Conservation (phyloP, 2,329 filamentous ascomycete species). For the Septoria linicola region DNA sequence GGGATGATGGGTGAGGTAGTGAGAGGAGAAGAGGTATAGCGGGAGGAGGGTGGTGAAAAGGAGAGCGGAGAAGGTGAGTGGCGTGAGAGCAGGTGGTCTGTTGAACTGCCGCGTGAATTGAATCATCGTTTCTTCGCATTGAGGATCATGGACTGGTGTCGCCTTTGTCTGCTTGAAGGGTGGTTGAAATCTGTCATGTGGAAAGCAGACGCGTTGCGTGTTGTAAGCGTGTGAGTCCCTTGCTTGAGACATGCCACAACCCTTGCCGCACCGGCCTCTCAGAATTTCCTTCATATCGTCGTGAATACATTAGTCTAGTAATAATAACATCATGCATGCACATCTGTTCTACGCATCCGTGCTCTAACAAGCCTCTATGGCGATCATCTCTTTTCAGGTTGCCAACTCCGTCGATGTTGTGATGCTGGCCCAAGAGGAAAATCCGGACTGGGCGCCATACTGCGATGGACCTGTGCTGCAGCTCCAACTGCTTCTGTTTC, state of each 20-base stretch:
- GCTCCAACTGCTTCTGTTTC: slow-evolving; percentile 15
- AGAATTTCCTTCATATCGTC: no score
- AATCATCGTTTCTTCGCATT: neutral
- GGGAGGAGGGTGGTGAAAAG: slow-evolving; percentile 22
- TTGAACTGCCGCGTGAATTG: neutral
- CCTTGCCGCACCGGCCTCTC: no score
- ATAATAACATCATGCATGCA: no score
- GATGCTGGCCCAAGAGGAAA: neutral
- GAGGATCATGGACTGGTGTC: no score
- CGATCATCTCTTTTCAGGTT: neutral
- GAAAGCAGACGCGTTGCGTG: neutral
- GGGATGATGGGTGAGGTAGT: slow-evolving; percentile 22
- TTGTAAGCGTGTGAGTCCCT: neutral
- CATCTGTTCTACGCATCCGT: neutral
- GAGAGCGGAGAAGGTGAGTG: neutral
- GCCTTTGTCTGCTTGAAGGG: no score
- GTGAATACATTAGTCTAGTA: neutral
- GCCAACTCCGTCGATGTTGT: slow-evolving; percentile 16
- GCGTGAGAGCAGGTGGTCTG: neutral
- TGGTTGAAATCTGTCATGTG: no score
- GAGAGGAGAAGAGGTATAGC: slow-evolving; percentile 29
- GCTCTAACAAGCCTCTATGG: neutral
- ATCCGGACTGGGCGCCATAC: slow-evolving; percentile 7
- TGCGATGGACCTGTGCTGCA: slow-evolving; percentile 1
- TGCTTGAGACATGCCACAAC: neutral